Evolutionary conservation across 2,329 filamentous ascomycete genomes (phyloP), one percentile per base, ranked within the genome.

Genomic region (Claviceps africana): DNA sequence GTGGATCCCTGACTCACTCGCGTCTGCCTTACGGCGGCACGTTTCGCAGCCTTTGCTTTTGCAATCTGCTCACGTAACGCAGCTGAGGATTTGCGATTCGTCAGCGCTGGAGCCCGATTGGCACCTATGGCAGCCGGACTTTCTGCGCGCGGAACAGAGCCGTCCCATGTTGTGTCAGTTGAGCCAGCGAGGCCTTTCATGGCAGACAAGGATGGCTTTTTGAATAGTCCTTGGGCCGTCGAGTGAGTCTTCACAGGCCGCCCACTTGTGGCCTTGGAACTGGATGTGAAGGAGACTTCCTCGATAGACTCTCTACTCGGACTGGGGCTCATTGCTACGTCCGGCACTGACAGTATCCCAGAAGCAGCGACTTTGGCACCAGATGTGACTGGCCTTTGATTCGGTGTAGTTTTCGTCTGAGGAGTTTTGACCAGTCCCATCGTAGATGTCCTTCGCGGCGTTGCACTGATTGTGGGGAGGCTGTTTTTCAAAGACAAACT

Each of bases 11-110:
- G 51, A 9, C 47, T 54, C 2, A 55, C 60, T 8, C 66, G 58
- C 8, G 60, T 57, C 46, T 70, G 67, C 45, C 64, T 68, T 35
- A 67, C 62, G 3, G 71, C 70, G 11, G 78, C 82, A 56, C 81
- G 78, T 53, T 81, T 85, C 2, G 88, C 86, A 2, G 89, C 89
- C 63, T 91, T 95, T 1, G 93, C 91, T 60, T 90, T 91, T 39
- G 90, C 88, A 56, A 97, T 96, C 51, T 93, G 90, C 50, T 96
- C 88, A 35, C 93, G 81, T 15, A 98, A 70, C 0, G 89, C 83
- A 17, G 78, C 73, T 0, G 91, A 96, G 0, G 89, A 89, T 60
- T 86, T 93, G 40, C 70, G 65, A 51, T 59, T 64, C 0, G 66
- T 61, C 6, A 60, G 54, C 0, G 59, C 59, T 7, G 58, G 53